These are phyloP conservation scores for Aphelidium insulamus DNA, from an alignment of 371 early-diverging fungal genomes.

Conservation along the genomic window DNA sequence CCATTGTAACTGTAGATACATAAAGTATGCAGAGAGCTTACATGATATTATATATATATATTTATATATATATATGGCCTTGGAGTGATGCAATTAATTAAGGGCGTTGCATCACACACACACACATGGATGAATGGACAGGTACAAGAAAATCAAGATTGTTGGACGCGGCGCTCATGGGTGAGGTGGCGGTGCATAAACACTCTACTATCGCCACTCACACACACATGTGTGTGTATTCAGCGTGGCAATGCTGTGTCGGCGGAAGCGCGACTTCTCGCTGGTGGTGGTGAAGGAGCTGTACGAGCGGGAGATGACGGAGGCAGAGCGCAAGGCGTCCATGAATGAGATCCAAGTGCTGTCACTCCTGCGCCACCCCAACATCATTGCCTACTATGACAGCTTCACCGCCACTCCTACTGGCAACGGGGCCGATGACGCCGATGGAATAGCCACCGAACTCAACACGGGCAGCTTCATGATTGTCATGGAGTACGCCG, in stretches of 20 bases:
- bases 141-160: constrained; percentile 1
- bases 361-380: constrained; percentile 8
- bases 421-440: not conserved
- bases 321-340: constrained; percentile 2
- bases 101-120: too few relatives aligned
- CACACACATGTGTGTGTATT: not conserved
- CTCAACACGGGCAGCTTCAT: constrained; percentile 2
- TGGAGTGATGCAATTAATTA: too few relatives aligned
- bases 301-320: constrained; percentile 2
- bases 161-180: constrained; percentile 5
- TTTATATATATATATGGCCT: too few relatives aligned
- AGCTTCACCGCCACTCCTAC: constrained; percentile 1
- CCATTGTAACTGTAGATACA: too few relatives aligned
- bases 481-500: constrained; percentile 10
- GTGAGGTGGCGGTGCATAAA: not conserved
- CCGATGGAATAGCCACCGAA: not conserved
- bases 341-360: constrained; percentile 6
- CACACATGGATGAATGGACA: too few relatives aligned
- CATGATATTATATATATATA: too few relatives aligned
- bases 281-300: constrained; percentile 5
- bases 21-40: too few relatives aligned
- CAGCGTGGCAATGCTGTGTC: constrained; percentile 4
- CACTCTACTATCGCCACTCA: not conserved
- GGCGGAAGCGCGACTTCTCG: constrained; percentile 1
- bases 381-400: too few relatives aligned